These are phyloP conservation scores for Lentinula detonsa DNA, from an alignment of 768 basidiomycete species.

Conservation along the genomic window DNA sequence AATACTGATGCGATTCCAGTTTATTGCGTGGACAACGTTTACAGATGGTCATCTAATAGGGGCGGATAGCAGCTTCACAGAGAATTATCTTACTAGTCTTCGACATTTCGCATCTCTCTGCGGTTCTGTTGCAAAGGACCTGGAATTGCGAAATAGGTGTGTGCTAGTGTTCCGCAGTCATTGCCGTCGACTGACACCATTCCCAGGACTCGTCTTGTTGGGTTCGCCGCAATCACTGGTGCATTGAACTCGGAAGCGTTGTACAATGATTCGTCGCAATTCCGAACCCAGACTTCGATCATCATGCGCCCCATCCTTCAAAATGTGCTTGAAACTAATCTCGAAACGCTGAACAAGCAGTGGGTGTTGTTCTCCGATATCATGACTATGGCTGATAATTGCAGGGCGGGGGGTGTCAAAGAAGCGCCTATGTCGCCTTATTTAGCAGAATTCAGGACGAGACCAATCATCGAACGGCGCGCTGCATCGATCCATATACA, in stretches of 20 bases:
- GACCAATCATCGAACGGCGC: slow-evolving; percentile 73
- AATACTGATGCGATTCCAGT: slow-evolving; percentile 35
- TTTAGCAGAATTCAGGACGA: slow-evolving; percentile 76
- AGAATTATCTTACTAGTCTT: slow-evolving; percentile 65
- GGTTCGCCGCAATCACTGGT: slow-evolving; percentile 75
- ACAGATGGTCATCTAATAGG: slow-evolving; percentile 83
- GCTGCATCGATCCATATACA: slow-evolving; percentile 89
- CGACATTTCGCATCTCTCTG: slow-evolving; percentile 60
- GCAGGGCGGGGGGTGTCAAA: slow-evolving; percentile 56
- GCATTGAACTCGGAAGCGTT: slow-evolving; percentile 82
- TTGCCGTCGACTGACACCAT: background rate
- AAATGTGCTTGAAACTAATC: slow-evolving; percentile 58
- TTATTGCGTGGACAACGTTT: slow-evolving; percentile 89
- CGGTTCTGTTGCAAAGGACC: slow-evolving; percentile 45
- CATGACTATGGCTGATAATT: slow-evolving; percentile 4
- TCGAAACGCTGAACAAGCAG: slow-evolving; percentile 62
- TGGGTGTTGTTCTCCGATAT: slow-evolving; percentile 27
- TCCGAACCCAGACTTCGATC: slow-evolving; percentile 61
- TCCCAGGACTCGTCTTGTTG: slow-evolving; percentile 74
- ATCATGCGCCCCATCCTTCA: slow-evolving; percentile 69
- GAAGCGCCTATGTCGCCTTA: slow-evolving; percentile 72
- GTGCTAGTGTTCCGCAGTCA: background rate
- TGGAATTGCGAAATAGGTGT: slow-evolving; percentile 72
- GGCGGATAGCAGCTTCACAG: slow-evolving; percentile 63
- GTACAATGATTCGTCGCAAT: slow-evolving; percentile 66